Evolutionary conservation across 192 early-diverging fungal genomes (phyloP), one percentile per base, ranked within the genome.

Genomic region (Gonapodya sp.): DNA sequence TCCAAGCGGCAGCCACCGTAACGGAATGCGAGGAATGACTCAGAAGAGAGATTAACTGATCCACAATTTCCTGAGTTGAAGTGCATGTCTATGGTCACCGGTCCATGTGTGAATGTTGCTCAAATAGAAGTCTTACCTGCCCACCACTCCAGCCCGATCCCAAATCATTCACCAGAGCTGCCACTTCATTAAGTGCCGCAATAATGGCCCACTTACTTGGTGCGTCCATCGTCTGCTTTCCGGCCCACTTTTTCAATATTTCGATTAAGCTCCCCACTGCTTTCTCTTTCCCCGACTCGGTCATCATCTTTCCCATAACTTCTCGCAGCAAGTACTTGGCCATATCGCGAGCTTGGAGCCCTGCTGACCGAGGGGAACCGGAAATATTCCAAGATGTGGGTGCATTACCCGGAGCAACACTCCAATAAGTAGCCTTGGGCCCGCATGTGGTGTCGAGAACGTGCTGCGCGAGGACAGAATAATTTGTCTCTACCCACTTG

Each of bases 251-350:
- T 80, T 90, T 92, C 46, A 92, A 93, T 1, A 86, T 84, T 16
- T 82, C 87, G 0, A 87, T 83, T 1, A 96, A 81, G 35, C 92
- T 89, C 46, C 87, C 85, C 33, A 94, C 86, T 18, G 92, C 93
- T 32, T 82, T 83, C 34, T 92, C 83, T 82, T 95, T 93, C 32
- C 92, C 94, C n/a, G 91, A 86, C 82, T 95, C 95, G 77, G 91
- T 93, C 35, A 94, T 83, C 79, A 89, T 84, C 24, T 89, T 90
- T 18, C 94, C 94, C 37, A 97, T 88, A 1, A 92, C 91, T 81
- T 94, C 91, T 72, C 94, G 86, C 0, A 95, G 86, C 14, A 96
- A 82, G 36, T 90, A 92, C 46, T 64, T 64, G 8, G 46, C 46
- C 46, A 64, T 64, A 64, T 64, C 46, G 8, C 46, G 8, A 8